Percentiles rank a stretch among this genome's conserved stretches.
phyloP scores from a whole-genome alignment of 1,139 yeast species.

The Casaregolazyma lundiana region DNA sequence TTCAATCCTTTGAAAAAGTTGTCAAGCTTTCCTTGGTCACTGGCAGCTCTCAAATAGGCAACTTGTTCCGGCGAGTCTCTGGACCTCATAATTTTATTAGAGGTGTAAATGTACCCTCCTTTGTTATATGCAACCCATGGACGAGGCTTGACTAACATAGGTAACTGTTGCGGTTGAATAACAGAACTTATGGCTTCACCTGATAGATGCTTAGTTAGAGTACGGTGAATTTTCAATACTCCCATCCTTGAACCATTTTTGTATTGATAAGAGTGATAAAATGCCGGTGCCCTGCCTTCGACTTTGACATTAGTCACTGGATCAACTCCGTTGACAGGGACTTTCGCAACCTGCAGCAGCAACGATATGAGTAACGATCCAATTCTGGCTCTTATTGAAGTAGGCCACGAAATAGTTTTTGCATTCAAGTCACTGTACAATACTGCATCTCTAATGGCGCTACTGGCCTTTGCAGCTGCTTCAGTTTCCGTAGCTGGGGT shows the following conservation, averaged over 20 bases:
- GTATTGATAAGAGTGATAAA: constrained; percentile 82
- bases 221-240: constrained; percentile 69
- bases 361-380: constrained; percentile 78
- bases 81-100: constrained; percentile 62
- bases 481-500: constrained; percentile 5
- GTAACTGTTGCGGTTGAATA: constrained; percentile 83
- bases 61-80: constrained; percentile 85
- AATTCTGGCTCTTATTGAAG: constrained; percentile 64
- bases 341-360: constrained; percentile 75
- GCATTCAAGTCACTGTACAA: constrained; percentile 28
- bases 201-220: constrained; percentile 53
- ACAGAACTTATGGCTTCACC: constrained; percentile 62
- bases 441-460: constrained; percentile 20
- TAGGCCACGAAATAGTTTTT: constrained; percentile 53
- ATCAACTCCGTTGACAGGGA: constrained; percentile 70
- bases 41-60: constrained; percentile 83
- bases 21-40: constrained; percentile 60
- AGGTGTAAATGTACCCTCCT: constrained; percentile 78
- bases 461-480: constrained; percentile 7
- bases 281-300: constrained; percentile 79
- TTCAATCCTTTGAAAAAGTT: constrained; percentile 76
- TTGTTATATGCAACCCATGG: constrained; percentile 79
- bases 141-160: constrained; percentile 86
- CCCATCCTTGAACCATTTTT: constrained; percentile 78
- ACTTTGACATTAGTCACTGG: constrained; percentile 68